Conservation (phyloP, 2,329 filamentous ascomycete species). For the Boeremia exigua region DNA sequence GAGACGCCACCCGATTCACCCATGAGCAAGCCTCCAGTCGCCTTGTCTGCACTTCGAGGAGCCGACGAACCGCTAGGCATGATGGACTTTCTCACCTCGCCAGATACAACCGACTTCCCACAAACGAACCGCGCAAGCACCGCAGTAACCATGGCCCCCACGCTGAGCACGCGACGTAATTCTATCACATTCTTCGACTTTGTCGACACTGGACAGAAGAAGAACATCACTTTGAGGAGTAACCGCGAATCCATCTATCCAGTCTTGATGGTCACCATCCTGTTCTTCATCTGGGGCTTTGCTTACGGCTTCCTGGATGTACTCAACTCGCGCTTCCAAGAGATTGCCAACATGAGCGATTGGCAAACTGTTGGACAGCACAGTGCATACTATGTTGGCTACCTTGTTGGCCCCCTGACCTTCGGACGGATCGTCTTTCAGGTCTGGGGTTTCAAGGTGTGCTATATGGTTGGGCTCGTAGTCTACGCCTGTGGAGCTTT, state of each 20-base stretch:
- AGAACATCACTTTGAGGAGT: constrained; percentile 72
- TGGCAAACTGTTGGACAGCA: constrained; percentile 72
- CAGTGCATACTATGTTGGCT: constrained; percentile 73
- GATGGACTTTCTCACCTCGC: constrained; percentile 61
- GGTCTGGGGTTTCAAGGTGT: constrained; percentile 67
- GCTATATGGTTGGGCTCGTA: constrained; percentile 65
- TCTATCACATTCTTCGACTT: constrained; percentile 73
- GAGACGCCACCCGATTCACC: constrained; percentile 33
- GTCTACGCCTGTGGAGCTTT: constrained; percentile 69
- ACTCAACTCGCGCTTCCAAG: constrained; percentile 74
- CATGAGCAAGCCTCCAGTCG: constrained; percentile 28
- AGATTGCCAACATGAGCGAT: constrained; percentile 65
- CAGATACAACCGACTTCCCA: constrained; percentile 50
- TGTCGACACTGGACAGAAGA: constrained; percentile 70
- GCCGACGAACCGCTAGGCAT: constrained; percentile 50
- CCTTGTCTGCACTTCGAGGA: constrained; percentile 23
- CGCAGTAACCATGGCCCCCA: constrained; percentile 30
- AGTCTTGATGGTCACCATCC: constrained; percentile 74
- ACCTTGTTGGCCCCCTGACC: constrained; percentile 72
- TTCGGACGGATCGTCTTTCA: constrained; percentile 66
- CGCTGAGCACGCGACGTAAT: constrained; percentile 26
- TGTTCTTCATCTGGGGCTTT: constrained; percentile 91
- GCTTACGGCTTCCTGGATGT: constrained; percentile 87
- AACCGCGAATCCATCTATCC: constrained; percentile 72
- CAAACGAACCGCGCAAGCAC: constrained; percentile 48